Evolutionary conservation across 148 eudicot species (phyloP).

Genomic region (Hydrangea macrophylla): DNA sequence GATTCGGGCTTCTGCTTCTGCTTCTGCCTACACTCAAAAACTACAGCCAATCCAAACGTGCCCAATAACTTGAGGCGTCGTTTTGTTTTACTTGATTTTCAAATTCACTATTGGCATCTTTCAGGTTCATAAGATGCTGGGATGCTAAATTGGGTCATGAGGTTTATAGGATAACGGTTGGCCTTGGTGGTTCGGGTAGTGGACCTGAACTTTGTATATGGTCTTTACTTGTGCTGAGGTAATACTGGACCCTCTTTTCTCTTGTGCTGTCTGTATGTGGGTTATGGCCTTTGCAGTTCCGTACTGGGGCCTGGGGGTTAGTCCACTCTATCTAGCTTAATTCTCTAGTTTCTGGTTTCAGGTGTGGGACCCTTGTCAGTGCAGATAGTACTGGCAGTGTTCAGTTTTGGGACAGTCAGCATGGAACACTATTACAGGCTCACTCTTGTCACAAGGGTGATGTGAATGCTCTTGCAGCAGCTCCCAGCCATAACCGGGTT

Average conservation of each 20-base stretch:
- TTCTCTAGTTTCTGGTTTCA: constrained; percentile 22
- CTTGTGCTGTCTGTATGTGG: neutral
- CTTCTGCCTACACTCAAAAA: too few species aligned
- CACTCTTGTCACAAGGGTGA: constrained; percentile 89
- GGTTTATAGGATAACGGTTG: constrained; percentile 80
- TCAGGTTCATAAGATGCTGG: constrained; percentile 93
- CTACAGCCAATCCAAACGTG: too few species aligned
- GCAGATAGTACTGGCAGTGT: constrained; percentile 93
- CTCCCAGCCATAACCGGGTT: constrained; percentile 75
- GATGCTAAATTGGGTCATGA: constrained; percentile 54
- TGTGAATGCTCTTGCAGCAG: constrained; percentile 77
- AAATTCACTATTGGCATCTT: neutral
- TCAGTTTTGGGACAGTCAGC: constrained; percentile 86
- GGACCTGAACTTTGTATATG: constrained; percentile 83
- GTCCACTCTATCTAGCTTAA: neutral
- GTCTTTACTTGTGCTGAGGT: constrained; percentile 89
- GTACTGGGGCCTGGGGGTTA: neutral
- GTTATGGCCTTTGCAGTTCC: neutral
- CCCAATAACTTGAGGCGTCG: too few species aligned
- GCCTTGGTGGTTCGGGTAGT: constrained; percentile 74
- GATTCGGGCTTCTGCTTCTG: too few species aligned
- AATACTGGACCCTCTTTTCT: neutral
- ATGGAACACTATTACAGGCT: constrained; percentile 84
- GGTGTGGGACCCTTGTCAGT: constrained; percentile 81
- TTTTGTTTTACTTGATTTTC: too few species aligned